Percentiles rank a stretch among this genome's conserved stretches.
These are phyloP conservation scores for Cyberlindnera euphorbiiphila DNA, from an alignment of 805 yeast species.

Conservation along the genomic window DNA sequence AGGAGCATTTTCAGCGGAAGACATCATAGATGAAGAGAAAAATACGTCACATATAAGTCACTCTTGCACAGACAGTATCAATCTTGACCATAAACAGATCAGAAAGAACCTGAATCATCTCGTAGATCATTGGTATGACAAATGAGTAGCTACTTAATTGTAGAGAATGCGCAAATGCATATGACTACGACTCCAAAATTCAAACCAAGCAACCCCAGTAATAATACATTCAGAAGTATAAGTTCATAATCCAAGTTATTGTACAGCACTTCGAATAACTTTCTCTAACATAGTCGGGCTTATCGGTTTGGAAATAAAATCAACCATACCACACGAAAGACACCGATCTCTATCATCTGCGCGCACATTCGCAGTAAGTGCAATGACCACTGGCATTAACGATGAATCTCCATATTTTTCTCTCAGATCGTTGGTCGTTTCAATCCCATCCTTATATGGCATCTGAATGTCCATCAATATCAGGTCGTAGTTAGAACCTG, in stretches of 20 bases:
- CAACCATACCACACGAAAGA: conserved; percentile 47
- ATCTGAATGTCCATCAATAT: conserved; percentile 95
- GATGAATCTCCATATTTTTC: conserved; percentile 43
- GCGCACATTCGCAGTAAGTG: conserved; percentile 79
- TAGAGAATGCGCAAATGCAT: too few species aligned
- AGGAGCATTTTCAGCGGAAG: too few species aligned
- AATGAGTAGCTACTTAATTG: too few species aligned
- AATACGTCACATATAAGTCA: too few species aligned
- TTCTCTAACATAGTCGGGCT: conserved; percentile 40
- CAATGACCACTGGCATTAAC: conserved; percentile 88
- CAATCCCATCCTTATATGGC: conserved; percentile 91
- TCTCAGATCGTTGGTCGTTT: conserved; percentile 79
- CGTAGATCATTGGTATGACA: too few species aligned
- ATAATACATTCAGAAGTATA: too few species aligned
- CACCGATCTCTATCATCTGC: conserved; percentile 48
- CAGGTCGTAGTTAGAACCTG: conserved; percentile 67
- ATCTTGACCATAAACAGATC: too few species aligned
- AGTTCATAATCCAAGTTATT: neutral
- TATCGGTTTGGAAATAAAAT: conserved; percentile 50
- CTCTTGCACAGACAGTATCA: too few species aligned
- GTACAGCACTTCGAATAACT: conserved; percentile 5
- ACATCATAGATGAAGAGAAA: too few species aligned
- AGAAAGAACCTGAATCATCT: too few species aligned
- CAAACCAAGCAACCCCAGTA: too few species aligned
- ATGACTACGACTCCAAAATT: too few species aligned